Percentiles rank a stretch among this genome's conserved stretches.
These are phyloP conservation scores for Jacaranda mimosifolia DNA, from an alignment of 257 asterid genomes.

Conservation along the genomic window DNA sequence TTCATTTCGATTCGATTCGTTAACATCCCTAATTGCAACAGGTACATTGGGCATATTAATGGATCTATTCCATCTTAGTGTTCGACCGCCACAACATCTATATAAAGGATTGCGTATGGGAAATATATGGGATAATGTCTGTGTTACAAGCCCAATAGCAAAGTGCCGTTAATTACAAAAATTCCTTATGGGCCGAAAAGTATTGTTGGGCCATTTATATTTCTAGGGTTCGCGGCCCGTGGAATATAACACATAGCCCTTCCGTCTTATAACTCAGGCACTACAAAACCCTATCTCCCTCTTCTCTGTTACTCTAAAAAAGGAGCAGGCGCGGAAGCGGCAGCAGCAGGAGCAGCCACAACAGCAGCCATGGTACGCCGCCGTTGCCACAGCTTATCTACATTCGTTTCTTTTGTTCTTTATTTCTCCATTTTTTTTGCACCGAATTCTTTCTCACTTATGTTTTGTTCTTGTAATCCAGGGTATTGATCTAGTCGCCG, in stretches of 20 bases:
- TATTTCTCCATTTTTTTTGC: background rate
- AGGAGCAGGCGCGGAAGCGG: constrained; percentile 34
- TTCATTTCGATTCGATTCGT: too few species aligned
- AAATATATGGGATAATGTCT: too few species aligned
- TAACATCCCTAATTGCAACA: too few species aligned
- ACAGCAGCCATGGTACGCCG: constrained; percentile 47
- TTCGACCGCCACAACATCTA: too few species aligned
- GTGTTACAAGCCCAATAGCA: background rate
- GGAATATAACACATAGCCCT: background rate
- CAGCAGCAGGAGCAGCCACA: constrained; percentile 29
- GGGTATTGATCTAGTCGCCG: constrained; percentile 96
- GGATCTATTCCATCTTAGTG: too few species aligned
- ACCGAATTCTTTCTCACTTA: background rate
- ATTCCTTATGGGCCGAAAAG: background rate
- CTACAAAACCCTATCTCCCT: constrained; percentile 49
- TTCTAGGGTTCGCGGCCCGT: constrained; percentile 25
- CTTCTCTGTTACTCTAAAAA: background rate
- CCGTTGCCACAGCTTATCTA: background rate
- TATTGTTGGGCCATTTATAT: background rate
- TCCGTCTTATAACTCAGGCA: constrained; percentile 3
- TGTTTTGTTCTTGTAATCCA: constrained; percentile 43
- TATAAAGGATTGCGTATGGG: too few species aligned
- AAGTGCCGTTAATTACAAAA: too few species aligned
- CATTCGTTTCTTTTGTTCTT: background rate
- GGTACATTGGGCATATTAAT: too few species aligned